phyloP scores from a whole-genome alignment of 2,329 filamentous ascomycete species.

The Chalaropsis ovoidea region DNA sequence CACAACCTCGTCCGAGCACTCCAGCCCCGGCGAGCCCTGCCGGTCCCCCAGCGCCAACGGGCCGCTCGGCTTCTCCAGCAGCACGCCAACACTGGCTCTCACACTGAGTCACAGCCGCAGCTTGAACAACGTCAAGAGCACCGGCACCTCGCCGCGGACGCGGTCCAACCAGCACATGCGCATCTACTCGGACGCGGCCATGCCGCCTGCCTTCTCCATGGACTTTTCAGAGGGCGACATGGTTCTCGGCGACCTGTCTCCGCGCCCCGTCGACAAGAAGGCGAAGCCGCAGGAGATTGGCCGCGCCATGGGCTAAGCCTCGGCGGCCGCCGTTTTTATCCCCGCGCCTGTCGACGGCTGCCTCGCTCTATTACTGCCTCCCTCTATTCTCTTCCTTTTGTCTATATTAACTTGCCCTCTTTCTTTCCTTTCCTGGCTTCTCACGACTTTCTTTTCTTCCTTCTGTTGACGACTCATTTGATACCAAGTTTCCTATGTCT shows the following conservation, averaged over 20 bases:
- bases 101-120: constrained; percentile 19
- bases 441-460: not conserved
- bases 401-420: not conserved
- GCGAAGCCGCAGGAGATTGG: constrained; percentile 41
- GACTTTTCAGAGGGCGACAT: constrained; percentile 40
- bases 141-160: constrained; percentile 3
- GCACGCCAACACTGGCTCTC: not conserved
- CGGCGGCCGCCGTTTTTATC: too few species aligned
- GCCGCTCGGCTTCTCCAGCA: constrained; percentile 2
- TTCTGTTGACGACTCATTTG: constrained; percentile 7
- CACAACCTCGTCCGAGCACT: constrained; percentile 8
- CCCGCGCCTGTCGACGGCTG: too few species aligned
- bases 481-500: constrained; percentile 15
- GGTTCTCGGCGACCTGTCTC: constrained; percentile 39
- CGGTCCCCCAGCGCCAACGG: not conserved
- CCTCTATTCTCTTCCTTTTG: not conserved
- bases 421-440: not conserved
- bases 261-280: constrained; percentile 35
- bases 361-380: constrained; percentile 15
- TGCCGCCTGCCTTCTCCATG: constrained; percentile 34
- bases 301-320: constrained; percentile 43
- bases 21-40: not conserved
- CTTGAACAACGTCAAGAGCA: constrained; percentile 21
- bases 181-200: constrained; percentile 38
- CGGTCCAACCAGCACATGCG: constrained; percentile 32